phyloP scores from a whole-genome alignment of 2,329 filamentous ascomycete species.

The Hypoxylon sp. region DNA sequence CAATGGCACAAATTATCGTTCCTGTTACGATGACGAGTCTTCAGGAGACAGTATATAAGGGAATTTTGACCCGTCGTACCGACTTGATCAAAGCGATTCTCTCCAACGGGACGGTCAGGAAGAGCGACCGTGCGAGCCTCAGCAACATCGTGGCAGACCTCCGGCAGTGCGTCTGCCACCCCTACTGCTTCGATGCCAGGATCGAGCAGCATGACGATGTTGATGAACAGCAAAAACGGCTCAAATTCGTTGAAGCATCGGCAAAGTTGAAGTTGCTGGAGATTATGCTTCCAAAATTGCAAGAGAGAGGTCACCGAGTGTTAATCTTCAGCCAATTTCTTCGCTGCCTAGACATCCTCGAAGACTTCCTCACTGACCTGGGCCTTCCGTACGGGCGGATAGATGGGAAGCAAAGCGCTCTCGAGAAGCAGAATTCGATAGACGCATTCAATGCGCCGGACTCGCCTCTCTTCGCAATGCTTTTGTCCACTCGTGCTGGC shows the following conservation, averaged over 20 bases:
- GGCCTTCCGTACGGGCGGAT: constrained; percentile 81
- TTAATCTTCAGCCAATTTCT: constrained; percentile 97
- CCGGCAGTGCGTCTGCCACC: constrained; percentile 93
- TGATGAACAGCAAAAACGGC: constrained; percentile 70
- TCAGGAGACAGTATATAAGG: constrained; percentile 94
- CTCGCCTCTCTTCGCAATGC: constrained; percentile 87
- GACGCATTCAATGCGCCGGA: constrained; percentile 91
- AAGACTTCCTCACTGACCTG: constrained; percentile 88
- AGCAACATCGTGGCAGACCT: constrained; percentile 97
- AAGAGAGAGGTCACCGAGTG: constrained; percentile 87
- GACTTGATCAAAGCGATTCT: constrained; percentile 91
- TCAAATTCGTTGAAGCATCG: constrained; percentile 90
- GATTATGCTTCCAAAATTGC: constrained; percentile 87
- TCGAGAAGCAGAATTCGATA: constrained; percentile 94
- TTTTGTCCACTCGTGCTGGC: constrained; percentile 92
- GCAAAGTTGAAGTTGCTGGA: constrained; percentile 88
- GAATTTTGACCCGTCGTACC: constrained; percentile 90
- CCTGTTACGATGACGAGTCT: constrained; percentile 95
- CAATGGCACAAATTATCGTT: constrained; percentile 94
- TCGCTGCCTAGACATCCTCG: constrained; percentile 86
- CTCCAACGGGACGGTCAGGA: constrained; percentile 73
- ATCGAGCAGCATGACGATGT: constrained; percentile 88
- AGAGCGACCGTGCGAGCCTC: constrained; percentile 80
- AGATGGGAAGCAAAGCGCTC: constrained; percentile 82
- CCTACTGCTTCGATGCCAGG: constrained; percentile 90